These are phyloP conservation scores for Lactifluus echinatus DNA, from an alignment of 768 basidiomycete species.

Conservation along the genomic window DNA sequence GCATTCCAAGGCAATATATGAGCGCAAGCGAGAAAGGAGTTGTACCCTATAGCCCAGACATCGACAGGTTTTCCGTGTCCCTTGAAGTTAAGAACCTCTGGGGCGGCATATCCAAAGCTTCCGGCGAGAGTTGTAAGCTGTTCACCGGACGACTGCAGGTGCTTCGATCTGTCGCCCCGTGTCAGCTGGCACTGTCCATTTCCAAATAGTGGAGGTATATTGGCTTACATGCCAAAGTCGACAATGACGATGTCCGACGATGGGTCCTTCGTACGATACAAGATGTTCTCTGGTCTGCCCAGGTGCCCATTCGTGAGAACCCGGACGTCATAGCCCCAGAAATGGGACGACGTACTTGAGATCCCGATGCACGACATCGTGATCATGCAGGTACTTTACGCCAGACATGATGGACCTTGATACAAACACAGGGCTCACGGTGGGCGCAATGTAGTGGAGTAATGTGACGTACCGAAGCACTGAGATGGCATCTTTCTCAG, in stretches of 20 bases:
- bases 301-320: background rate
- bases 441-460: background rate
- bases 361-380: conserved; percentile 94
- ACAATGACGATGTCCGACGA: conserved; percentile 89
- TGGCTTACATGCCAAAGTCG: conserved; percentile 90
- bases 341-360: conserved; percentile 63
- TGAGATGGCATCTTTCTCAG: conserved; percentile 79
- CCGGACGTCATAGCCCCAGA: too few species aligned
- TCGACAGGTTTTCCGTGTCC: conserved; percentile 92
- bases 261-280: conserved; percentile 70
- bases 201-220: background rate
- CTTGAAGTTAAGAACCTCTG: conserved; percentile 71
- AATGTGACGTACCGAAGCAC: conserved; percentile 53
- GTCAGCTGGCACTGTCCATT: background rate
- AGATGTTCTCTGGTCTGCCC: conserved; percentile 85
- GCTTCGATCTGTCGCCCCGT: conserved; percentile 76
- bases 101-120: conserved; percentile 86
- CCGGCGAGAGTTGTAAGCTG: conserved; percentile 67
- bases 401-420: conserved; percentile 73
- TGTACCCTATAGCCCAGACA: conserved; percentile 86
- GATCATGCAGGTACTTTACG: conserved; percentile 81
- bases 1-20: background rate
- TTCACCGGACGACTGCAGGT: conserved; percentile 63
- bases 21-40: background rate
- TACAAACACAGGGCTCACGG: background rate